These are phyloP conservation scores for Penium margaritaceum DNA, from an alignment of 139 green algal genomes.

Conservation along the genomic window DNA sequence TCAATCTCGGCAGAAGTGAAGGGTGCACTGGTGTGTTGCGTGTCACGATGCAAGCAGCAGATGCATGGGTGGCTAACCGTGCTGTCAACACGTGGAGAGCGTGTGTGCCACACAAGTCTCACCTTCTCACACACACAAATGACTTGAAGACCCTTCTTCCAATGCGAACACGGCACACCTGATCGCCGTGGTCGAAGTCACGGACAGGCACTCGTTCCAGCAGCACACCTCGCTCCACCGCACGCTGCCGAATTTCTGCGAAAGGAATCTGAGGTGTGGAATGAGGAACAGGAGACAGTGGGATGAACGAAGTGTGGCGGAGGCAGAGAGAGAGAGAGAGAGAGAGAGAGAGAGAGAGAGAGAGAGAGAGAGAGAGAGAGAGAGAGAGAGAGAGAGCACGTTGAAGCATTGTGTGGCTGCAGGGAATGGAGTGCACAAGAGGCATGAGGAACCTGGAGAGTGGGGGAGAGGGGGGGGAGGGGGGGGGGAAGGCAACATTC, in stretches of 20 bases:
- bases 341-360: neutral
- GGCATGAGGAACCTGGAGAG: too few species aligned
- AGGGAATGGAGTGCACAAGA: too few species aligned
- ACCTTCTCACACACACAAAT: too few species aligned
- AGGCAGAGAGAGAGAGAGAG: neutral
- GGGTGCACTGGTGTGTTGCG: too few species aligned
- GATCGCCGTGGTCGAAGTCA: slow-evolving; percentile 70
- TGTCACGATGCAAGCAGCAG: too few species aligned
- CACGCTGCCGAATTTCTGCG: slow-evolving; percentile 43
- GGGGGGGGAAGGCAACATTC: too few species aligned
- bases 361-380: neutral
- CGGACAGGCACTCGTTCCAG: slow-evolving; percentile 55
- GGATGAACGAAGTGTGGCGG: neutral
- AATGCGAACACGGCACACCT: slow-evolving; percentile 33
- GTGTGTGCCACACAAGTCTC: too few species aligned
- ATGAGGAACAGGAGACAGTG: neutral
- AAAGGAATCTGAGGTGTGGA: slow-evolving; percentile 51
- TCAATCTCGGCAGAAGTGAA: too few species aligned
- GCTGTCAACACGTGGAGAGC: too few species aligned
- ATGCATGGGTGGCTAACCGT: too few species aligned
- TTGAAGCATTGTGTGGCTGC: too few species aligned
- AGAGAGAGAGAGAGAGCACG: neutral
- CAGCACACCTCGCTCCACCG: slow-evolving; percentile 47
- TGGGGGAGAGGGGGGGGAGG: too few species aligned
- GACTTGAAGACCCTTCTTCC: neutral